Base-by-base conservation (phyloP, 208 protist genomes). In the Leishmania tarentolae region DNA sequence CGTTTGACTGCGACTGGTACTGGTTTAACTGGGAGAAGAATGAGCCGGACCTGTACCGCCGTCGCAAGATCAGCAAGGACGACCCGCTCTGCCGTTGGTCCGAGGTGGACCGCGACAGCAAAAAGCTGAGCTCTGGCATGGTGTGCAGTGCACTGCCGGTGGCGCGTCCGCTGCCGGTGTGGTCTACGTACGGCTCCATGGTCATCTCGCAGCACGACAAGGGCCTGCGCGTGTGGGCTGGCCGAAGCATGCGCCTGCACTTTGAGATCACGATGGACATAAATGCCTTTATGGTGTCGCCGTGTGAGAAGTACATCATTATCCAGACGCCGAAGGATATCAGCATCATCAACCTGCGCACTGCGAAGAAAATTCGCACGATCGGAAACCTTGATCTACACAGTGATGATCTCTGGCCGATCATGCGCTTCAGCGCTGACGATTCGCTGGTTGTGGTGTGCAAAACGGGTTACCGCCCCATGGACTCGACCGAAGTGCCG, bases 301-400 rank as follows among this genome's bases (percentile, higher is more conserved):
- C 92, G 65, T 89, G 90, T 70, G 95, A 98, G 86, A 94, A 95
- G 84, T 98, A 95, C 83, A 92, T 98, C 72, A 92, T 98, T 66
- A 85, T 96, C 35, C 92, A 94, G 75, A 96, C 92, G 11, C 68
- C 88, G 40, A 95, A 95, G 76, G 93, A 97, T 78, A 81, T 97
- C 53, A 92, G 88, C 84, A 88, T 98, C 56, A 93, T 88, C 81
- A 93, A 98, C 85, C 85, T 98, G 40, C 88, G 86, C 81, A 90
- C 88, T 0, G 92, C 95, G 1, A 94, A 92, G 76, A 93, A 92
- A 82, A 96, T 98, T 78, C 93, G 91, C 68, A 94, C 90, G 4
- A 88, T 98, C 40, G 89, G 89, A 42, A 93, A 92, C 80, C 91
- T 97, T 17, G 93, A 96, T 80, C 90, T 96, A 70, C 84, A 92